Evolutionary conservation across 2,329 filamentous ascomycete genomes (phyloP).

Genomic region (Dactylonectria estremocensis): DNA sequence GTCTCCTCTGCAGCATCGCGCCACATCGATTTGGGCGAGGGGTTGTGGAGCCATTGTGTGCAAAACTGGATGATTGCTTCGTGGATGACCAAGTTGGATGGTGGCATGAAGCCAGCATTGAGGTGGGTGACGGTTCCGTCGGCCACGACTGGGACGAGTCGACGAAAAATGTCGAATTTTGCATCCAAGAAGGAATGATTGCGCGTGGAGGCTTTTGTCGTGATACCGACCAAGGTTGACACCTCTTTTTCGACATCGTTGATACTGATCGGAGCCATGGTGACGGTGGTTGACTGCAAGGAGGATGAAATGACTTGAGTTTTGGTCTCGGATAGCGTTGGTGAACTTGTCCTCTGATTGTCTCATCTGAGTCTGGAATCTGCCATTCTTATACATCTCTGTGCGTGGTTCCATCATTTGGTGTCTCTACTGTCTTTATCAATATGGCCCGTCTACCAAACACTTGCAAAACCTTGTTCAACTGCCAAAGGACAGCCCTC

Average conservation of each 20-base stretch:
- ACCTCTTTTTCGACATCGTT: background rate
- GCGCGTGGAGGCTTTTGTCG: background rate
- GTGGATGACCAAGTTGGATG: slow-evolving; percentile 51
- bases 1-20: slow-evolving; percentile 38
- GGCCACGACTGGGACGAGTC: slow-evolving; percentile 13
- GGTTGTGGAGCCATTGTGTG: slow-evolving; percentile 43
- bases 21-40: slow-evolving; percentile 45
- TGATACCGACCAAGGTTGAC: too few species aligned
- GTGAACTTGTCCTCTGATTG: background rate
- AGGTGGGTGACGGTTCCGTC: slow-evolving; percentile 42
- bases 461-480: background rate
- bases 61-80: slow-evolving; percentile 48
- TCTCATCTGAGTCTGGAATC: background rate
- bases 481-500: background rate
- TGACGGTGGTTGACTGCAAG: background rate
- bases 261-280: background rate
- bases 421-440: background rate
- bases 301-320: background rate
- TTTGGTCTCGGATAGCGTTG: background rate
- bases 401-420: background rate
- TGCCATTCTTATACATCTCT: background rate
- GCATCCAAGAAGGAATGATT: background rate
- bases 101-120: slow-evolving; percentile 50
- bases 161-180: slow-evolving; percentile 4
- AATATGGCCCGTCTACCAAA: background rate